phyloP scores from a whole-genome alignment of 2,329 filamentous ascomycete species.

The Botrytis fabae region DNA sequence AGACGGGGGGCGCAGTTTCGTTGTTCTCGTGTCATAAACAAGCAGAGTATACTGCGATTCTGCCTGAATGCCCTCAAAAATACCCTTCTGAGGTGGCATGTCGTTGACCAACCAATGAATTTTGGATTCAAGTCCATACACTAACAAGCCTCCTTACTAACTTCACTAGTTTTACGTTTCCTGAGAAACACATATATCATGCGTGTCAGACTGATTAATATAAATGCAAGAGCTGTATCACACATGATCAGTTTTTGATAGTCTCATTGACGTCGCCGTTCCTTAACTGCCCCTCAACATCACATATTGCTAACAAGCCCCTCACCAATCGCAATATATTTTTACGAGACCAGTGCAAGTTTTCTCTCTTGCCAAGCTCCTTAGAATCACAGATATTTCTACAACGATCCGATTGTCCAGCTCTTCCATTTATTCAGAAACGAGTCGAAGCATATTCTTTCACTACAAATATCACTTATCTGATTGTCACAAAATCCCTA shows the following conservation, averaged over 20 bases:
- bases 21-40: neutral
- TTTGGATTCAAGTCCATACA: neutral
- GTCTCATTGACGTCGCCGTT: neutral
- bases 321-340: neutral
- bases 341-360: neutral
- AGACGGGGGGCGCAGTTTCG: neutral
- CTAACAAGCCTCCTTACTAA: neutral
- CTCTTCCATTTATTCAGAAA: neutral
- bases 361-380: neutral
- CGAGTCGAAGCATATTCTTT: neutral
- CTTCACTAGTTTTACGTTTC: neutral
- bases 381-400: neutral
- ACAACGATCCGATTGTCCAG: neutral
- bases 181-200: neutral
- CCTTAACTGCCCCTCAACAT: neutral
- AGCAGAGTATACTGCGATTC: neutral
- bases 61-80: neutral
- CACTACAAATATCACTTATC: neutral
- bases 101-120: neutral
- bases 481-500: neutral
- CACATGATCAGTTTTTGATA: neutral
- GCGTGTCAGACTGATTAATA: neutral
- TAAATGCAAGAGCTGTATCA: neutral
- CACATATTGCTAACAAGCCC: neutral
- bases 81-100: neutral